Base-by-base conservation (phyloP, 176 grass and related monocot species). In the bread wheat (Triticum aestivum) region DNA sequence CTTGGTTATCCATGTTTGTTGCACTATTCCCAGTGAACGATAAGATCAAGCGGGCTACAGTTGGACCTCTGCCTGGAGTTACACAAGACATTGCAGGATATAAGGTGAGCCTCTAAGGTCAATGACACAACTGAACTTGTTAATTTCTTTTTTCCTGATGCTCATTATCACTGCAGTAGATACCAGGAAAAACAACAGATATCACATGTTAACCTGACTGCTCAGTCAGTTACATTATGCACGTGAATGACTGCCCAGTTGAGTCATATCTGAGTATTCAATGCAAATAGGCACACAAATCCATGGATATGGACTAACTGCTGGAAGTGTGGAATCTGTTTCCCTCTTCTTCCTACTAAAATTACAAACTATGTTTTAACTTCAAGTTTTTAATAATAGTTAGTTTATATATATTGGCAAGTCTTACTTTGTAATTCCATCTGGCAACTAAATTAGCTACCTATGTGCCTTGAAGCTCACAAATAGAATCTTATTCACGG, bases 31-130 rank as follows among this genome's bases (percentile, higher is more conserved):
- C 58, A 98, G 96, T 84, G 84, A 84, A 98, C 62, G 93, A 92
- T 47, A 98, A 98, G 86, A 86, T 83, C 12, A 98, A 98, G 76
- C 81, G 81, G 32, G 96, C 96, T 89, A 94, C 69, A 0, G 93
- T 98, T 61, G 96, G 93, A 34, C 96, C 96, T 84, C 84, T 95
- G 67, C 96, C 96, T 56, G 96, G 96, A 89, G 96, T 98, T 39
- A 98, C 96, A 79, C 89, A 94, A 88, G 96, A 98, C 87, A 98
- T 98, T 90, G 92, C 96, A 73, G 96, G 96, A 69, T 98, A 88
- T 81, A 98, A 95, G 89, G 93, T 98, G 61, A 75, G 37, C 13
- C 29, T 82, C 11, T 61, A 64, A 52, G 27, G 6, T 44, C 34
- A 49, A 61, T 68, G 29, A 74, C 8, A 33, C 37, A 1, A 62